phyloP scores from a whole-genome alignment of 345 rosid genomes.

The Diplotaxis tenuifolia region DNA sequence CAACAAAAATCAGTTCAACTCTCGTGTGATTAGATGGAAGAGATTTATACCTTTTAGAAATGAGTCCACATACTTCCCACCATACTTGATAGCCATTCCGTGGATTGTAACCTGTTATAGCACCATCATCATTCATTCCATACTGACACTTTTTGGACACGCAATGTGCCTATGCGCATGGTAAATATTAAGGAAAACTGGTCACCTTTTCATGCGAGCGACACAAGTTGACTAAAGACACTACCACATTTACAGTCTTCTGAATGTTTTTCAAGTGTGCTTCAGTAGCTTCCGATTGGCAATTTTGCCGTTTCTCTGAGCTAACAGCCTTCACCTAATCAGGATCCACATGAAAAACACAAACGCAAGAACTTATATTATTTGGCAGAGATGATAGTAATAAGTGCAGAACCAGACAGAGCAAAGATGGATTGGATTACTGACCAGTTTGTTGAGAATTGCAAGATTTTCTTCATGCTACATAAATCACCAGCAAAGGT shows the following conservation, averaged over 20 bases:
- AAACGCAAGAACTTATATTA: not conserved
- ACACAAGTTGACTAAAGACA: slow-evolving; percentile 72
- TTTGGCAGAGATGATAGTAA: not conserved
- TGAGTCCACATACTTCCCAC: slow-evolving; percentile 73
- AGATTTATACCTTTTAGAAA: slow-evolving; percentile 68
- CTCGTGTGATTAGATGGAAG: slow-evolving; percentile 5
- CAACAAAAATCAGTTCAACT: slow-evolving; percentile 10
- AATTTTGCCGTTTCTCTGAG: slow-evolving; percentile 42
- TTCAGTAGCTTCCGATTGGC: slow-evolving; percentile 44
- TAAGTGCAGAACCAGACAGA: not conserved
- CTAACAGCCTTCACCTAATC: slow-evolving; percentile 53
- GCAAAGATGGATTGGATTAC: slow-evolving; percentile 26
- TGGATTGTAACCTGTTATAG: slow-evolving; percentile 56
- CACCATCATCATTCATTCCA: not conserved
- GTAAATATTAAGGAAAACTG: not conserved
- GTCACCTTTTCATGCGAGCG: slow-evolving; percentile 67
- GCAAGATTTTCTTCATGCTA: slow-evolving; percentile 82
- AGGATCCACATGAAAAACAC: slow-evolving; percentile 6
- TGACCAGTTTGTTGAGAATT: slow-evolving; percentile 57
- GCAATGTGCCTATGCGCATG: not conserved
- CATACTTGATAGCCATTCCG: slow-evolving; percentile 82
- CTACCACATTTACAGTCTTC: slow-evolving; percentile 62
- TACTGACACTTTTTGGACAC: not conserved
- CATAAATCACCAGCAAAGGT: slow-evolving; percentile 25
- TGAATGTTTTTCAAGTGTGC: slow-evolving; percentile 47